Conservation (phyloP, 2,329 filamentous ascomycete genomes). For the Lachnellula occidentalis region DNA sequence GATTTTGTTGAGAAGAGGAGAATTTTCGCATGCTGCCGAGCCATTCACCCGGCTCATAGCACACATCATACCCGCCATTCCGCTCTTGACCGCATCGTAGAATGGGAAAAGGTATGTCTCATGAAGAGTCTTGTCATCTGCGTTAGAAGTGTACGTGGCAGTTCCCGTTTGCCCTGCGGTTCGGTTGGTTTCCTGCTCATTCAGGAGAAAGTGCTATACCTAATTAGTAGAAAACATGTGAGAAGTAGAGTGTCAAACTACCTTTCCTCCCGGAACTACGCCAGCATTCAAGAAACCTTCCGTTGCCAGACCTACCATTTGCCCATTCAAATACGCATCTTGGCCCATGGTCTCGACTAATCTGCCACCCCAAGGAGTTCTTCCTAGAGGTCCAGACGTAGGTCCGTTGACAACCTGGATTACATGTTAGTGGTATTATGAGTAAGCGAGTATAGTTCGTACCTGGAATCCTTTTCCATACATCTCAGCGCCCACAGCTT, state of each 20-base stretch:
- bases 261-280: conserved; percentile 63
- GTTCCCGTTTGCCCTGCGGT: not conserved
- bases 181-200: conserved; percentile 62
- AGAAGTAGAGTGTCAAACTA: conserved; percentile 15
- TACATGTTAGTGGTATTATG: not conserved
- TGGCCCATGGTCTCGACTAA: conserved; percentile 32
- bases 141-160: conserved; percentile 41
- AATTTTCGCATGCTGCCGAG: conserved; percentile 65
- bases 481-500: conserved; percentile 73
- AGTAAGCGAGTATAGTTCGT: too few species aligned
- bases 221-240: conserved; percentile 27
- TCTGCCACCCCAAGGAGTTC: conserved; percentile 51
- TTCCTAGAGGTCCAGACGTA: conserved; percentile 58
- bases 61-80: conserved; percentile 77
- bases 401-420: conserved; percentile 75
- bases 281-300: conserved; percentile 60
- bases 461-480: conserved; percentile 73
- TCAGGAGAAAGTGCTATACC: conserved; percentile 63
- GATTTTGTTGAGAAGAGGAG: conserved; percentile 71
- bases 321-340: conserved; percentile 50
- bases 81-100: conserved; percentile 70
- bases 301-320: conserved; percentile 50
- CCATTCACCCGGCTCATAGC: conserved; percentile 70
- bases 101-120: conserved; percentile 83
- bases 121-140: conserved; percentile 68